Conservation (phyloP, 2,329 filamentous ascomycete genomes). For the Phyllosticta citriasiana region DNA sequence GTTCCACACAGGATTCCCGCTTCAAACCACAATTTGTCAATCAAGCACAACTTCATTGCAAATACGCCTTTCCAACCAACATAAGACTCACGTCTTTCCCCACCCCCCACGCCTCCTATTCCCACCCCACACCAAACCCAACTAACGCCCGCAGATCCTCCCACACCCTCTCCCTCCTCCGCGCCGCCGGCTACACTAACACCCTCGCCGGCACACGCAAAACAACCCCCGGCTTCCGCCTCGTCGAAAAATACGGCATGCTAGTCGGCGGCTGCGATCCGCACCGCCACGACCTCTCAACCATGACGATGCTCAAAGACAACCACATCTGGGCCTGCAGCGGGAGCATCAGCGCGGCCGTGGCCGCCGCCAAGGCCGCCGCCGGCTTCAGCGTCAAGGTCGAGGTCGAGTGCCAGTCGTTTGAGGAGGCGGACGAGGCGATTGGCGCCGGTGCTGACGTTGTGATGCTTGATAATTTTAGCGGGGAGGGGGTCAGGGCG, state of each 20-base stretch:
- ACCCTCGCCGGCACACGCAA: slow-evolving; percentile 91
- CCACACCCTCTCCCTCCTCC: slow-evolving; percentile 41
- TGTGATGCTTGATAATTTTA: slow-evolving; percentile 96
- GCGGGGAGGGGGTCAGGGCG: slow-evolving; percentile 61
- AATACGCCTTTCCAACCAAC: background rate
- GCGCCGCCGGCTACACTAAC: slow-evolving; percentile 62
- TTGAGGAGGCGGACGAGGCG: slow-evolving; percentile 83
- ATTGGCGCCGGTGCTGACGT: slow-evolving; percentile 87
- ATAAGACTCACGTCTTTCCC: background rate
- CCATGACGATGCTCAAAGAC: slow-evolving; percentile 99
- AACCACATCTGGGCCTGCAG: slow-evolving; percentile 93
- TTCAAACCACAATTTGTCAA: background rate
- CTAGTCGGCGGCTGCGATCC: slow-evolving; percentile 84
- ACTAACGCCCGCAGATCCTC: slow-evolving; percentile 23
- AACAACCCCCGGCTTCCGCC: slow-evolving; percentile 87
- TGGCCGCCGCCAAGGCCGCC: slow-evolving; percentile 69
- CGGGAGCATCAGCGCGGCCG: slow-evolving; percentile 72
- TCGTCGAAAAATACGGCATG: slow-evolving; percentile 98
- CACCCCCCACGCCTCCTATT: background rate
- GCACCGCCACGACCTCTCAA: slow-evolving; percentile 75
- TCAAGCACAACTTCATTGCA: background rate
- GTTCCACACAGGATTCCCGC: too few species aligned
- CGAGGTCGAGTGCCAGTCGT: slow-evolving; percentile 87
- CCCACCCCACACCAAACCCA: background rate
- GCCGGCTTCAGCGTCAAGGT: slow-evolving; percentile 89